Evolutionary conservation across 192 early-diverging fungal species (phyloP), one percentile per base, ranked within the genome.

Genomic region (Backusella sp.): DNA sequence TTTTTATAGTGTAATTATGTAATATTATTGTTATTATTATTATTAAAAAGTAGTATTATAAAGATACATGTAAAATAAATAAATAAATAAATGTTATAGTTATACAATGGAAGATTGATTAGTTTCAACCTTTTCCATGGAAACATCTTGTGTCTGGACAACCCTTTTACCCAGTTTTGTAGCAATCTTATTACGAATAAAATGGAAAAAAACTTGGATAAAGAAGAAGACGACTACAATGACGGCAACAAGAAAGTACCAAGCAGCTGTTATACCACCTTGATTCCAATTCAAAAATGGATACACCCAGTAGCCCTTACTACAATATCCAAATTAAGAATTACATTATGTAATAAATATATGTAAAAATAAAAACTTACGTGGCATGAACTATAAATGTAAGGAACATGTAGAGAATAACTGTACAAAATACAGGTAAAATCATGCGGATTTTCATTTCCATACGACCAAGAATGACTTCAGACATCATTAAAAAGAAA

Each of bases 401-500:
- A 23, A 74, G 14, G 56, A 70, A 84, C 83, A 81, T 79, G 71
- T 76, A 79, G 15, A 77, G 52, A 6, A 77, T 39, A 21, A 81
- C 39, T 19, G 41, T 66, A n/a, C 71, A 3, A 14, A 78, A 41
- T 11, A 74, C 65, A 4, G 69, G 46, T 6, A 82, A 32, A 6
- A 81, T 30, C 73, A 77, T 59, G 15, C 72, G 66, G 3, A 68
- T 74, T 15, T 70, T 42, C 1, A 74, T 19, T 15, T 73, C 28
- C 77, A 83, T 79, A 17, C 75, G 78, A n/a, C 52, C 74, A 34
- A 83, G 75, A 14, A 76, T 76, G 9, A 83, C 75, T 21, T 83
- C 82, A 67, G 44, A 71, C 36, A 83, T 67, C 78, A 83, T 83
- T 19, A 76, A 30, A 32, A 73, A 73, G 23, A 83, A 79, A 2